A percentile compares a stretch with the other conserved stretches of the same genome.
Evolutionary conservation across 1,284 basidiomycete genomes (phyloP).

Genomic region (Pseudozyma thailandica): DNA sequence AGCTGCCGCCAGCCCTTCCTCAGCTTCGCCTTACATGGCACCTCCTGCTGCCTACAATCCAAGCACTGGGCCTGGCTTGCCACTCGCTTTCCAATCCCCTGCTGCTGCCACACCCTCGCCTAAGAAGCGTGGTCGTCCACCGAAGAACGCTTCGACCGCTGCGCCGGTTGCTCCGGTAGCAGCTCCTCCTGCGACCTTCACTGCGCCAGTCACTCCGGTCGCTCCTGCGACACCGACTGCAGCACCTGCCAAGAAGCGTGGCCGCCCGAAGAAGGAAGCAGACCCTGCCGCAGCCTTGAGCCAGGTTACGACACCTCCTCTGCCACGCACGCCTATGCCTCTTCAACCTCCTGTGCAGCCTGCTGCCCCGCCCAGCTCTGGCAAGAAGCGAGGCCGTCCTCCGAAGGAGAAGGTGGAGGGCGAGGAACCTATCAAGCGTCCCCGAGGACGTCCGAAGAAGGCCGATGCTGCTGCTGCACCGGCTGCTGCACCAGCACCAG

Average conservation of each 20-base stretch:
- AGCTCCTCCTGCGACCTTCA: background rate
- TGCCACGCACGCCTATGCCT: constrained; percentile 9
- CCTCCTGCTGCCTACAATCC: background rate
- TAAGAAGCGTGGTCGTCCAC: constrained; percentile 35
- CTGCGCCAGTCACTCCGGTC: constrained; percentile 4
- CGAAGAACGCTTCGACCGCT: constrained; percentile 7
- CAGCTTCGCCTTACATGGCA: constrained; percentile 1
- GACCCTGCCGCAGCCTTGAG: constrained; percentile 17
- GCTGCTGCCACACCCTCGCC: constrained; percentile 3
- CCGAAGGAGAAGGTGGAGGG: constrained; percentile 34
- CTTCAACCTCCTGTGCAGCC: constrained; percentile 14
- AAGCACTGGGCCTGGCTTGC: constrained; percentile 1
- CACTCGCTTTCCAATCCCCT: background rate
- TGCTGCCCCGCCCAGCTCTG: constrained; percentile 16
- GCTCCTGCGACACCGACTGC: background rate
- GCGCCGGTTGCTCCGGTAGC: background rate
- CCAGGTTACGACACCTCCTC: constrained; percentile 25
- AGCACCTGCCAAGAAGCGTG: constrained; percentile 20
- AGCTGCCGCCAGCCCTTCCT: constrained; percentile 8
- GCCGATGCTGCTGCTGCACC: constrained; percentile 12
- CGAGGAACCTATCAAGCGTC: constrained; percentile 34
- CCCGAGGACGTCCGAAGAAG: constrained; percentile 45
- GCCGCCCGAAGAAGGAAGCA: constrained; percentile 28
- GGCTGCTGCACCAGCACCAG: background rate
- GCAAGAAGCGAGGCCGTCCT: constrained; percentile 43